Evolutionary conservation across 1,284 basidiomycete genomes (phyloP).

Genomic region (Leccinum fallax): DNA sequence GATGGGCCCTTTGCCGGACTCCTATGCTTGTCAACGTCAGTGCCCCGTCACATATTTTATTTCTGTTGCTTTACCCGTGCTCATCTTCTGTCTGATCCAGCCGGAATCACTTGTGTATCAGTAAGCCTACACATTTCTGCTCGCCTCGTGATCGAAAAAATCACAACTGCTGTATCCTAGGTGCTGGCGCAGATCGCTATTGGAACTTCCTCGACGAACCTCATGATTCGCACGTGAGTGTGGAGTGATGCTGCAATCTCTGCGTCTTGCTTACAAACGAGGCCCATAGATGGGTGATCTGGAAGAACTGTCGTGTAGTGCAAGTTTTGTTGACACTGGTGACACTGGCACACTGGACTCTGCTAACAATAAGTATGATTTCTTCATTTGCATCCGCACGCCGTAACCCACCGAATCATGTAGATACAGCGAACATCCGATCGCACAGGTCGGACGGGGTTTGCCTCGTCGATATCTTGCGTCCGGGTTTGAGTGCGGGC

Average conservation of each 20-base stretch:
- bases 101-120: background rate
- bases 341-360: slow-evolving; percentile 25
- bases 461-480: slow-evolving; percentile 6
- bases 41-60: background rate
- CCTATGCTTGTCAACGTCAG: slow-evolving; percentile 18
- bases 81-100: slow-evolving; percentile 10
- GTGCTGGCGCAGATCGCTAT: slow-evolving; percentile 17
- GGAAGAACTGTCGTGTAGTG: slow-evolving; percentile 19
- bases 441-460: background rate
- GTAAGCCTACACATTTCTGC: slow-evolving; percentile 8
- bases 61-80: background rate
- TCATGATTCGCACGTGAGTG: slow-evolving; percentile 34
- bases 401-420: background rate
- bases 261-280: background rate
- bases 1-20: background rate
- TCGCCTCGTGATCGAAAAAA: background rate
- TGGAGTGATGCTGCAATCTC: background rate
- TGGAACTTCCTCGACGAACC: slow-evolving; percentile 23
- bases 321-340: slow-evolving; percentile 17
- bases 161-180: background rate
- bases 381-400: background rate
- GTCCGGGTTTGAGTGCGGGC: background rate
- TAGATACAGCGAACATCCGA: background rate
- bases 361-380: slow-evolving; percentile 17
- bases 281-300: slow-evolving; percentile 30